Conservation (phyloP, 768 basidiomycete species). For the Collybiopsis luxurians region DNA sequence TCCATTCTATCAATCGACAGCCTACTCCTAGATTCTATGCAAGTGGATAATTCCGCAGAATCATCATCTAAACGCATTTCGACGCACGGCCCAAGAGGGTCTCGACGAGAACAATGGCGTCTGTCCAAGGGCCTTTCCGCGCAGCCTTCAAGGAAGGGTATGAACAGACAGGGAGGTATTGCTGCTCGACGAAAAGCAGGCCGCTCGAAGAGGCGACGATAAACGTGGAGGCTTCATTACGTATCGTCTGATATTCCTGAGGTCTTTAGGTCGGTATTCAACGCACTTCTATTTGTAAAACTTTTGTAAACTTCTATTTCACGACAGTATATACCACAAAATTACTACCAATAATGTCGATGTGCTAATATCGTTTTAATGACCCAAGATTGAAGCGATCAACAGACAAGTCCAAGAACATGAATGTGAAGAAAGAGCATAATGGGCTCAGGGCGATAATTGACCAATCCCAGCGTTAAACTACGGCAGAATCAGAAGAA, state of each 20-base stretch:
- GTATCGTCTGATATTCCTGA: too few relatives aligned
- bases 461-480: not conserved
- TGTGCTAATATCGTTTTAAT: too few relatives aligned
- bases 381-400: too few relatives aligned
- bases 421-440: too few relatives aligned
- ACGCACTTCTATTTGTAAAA: too few relatives aligned
- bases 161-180: constrained; percentile 66
- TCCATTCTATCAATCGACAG: constrained; percentile 6
- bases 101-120: constrained; percentile 81
- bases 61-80: constrained; percentile 49
- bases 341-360: too few relatives aligned
- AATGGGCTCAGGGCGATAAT: too few relatives aligned
- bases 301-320: too few relatives aligned
- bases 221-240: constrained; percentile 20
- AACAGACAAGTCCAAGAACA: too few relatives aligned
- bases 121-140: constrained; percentile 70
- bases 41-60: constrained; percentile 38
- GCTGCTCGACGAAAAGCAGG: constrained; percentile 67
- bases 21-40: constrained; percentile 39
- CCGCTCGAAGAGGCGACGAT: constrained; percentile 68
- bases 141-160: constrained; percentile 45
- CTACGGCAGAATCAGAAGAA: not conserved
- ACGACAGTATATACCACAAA: too few relatives aligned
- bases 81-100: constrained; percentile 77
- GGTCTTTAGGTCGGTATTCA: too few relatives aligned